A percentile compares a stretch with the other conserved stretches of the same genome.
Conservation (phyloP, 1,284 basidiomycete species). For the Melampsora occidentalis region DNA sequence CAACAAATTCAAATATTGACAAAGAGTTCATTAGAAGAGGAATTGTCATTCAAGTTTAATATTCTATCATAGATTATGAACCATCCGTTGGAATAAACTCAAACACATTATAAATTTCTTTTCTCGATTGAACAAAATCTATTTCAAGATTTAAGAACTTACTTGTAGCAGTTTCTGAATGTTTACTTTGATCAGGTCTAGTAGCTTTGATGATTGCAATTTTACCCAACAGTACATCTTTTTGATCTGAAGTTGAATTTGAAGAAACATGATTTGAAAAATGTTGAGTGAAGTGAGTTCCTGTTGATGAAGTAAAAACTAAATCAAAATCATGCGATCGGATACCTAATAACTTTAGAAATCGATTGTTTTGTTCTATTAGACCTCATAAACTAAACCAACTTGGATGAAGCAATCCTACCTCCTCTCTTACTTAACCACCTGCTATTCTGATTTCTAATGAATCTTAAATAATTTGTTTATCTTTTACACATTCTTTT, state of each 20-base stretch:
- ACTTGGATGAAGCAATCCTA: constrained; percentile 53
- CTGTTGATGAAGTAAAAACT: constrained; percentile 79
- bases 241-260: constrained; percentile 58
- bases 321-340: constrained; percentile 92
- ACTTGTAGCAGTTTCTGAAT: too few species aligned
- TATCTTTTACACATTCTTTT: not conserved
- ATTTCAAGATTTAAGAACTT: too few species aligned
- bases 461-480: not conserved
- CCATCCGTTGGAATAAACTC: too few species aligned
- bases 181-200: constrained; percentile 97
- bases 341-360: constrained; percentile 69
- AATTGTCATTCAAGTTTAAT: too few species aligned
- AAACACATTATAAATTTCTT: too few species aligned
- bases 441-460: constrained; percentile 69
- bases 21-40: too few species aligned
- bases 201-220: constrained; percentile 79
- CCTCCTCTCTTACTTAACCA: constrained; percentile 98
- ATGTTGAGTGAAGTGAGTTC: constrained; percentile 76
- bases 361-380: not conserved
- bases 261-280: constrained; percentile 66
- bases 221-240: constrained; percentile 47
- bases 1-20: too few species aligned
- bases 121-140: too few species aligned
- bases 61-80: too few species aligned
- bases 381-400: not conserved